Evolutionary conservation across 257 asterid genomes (phyloP).

Genomic region (Solanum raphanifolium): DNA sequence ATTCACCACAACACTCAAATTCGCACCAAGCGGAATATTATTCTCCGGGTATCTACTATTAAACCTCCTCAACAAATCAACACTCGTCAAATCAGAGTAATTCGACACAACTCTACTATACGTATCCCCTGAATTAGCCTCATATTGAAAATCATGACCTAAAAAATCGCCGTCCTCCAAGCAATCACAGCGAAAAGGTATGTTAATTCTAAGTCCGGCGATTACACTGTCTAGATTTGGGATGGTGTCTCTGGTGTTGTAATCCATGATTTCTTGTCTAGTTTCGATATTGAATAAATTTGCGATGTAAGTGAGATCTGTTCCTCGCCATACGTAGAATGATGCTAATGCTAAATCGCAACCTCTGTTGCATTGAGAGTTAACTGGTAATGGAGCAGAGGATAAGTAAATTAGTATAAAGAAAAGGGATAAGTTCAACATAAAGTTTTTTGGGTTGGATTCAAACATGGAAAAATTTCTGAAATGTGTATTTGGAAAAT

Average conservation of each 20-base stretch:
- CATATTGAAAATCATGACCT: not conserved
- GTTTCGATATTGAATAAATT: not conserved
- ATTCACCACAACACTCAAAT: slow-evolving; percentile 51
- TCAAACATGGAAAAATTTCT: not conserved
- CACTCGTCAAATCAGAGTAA: slow-evolving; percentile 7
- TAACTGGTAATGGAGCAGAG: slow-evolving; percentile 7
- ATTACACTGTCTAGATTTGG: slow-evolving; percentile 33
- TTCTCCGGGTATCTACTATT: slow-evolving; percentile 27
- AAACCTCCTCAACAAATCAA: slow-evolving; percentile 20
- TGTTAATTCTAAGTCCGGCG: slow-evolving; percentile 27
- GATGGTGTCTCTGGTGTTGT: slow-evolving; percentile 25
- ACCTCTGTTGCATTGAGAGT: not conserved
- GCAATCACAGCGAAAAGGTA: slow-evolving; percentile 73
- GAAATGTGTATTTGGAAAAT: not conserved
- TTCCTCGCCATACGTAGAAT: not conserved
- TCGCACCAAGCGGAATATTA: slow-evolving; percentile 36
- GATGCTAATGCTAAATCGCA: not conserved
- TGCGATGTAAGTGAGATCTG: not conserved
- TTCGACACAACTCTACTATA: not conserved
- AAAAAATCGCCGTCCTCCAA: not conserved
- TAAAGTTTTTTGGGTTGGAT: not conserved
- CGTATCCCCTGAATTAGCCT: not conserved
- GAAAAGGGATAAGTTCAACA: not conserved
- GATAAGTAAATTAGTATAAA: not conserved
- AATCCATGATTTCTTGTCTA: not conserved